Percentiles rank a stretch among this genome's conserved stretches.
Evolutionary conservation across 139 green algal genomes (phyloP).

Genomic region (Closterium sp.): DNA sequence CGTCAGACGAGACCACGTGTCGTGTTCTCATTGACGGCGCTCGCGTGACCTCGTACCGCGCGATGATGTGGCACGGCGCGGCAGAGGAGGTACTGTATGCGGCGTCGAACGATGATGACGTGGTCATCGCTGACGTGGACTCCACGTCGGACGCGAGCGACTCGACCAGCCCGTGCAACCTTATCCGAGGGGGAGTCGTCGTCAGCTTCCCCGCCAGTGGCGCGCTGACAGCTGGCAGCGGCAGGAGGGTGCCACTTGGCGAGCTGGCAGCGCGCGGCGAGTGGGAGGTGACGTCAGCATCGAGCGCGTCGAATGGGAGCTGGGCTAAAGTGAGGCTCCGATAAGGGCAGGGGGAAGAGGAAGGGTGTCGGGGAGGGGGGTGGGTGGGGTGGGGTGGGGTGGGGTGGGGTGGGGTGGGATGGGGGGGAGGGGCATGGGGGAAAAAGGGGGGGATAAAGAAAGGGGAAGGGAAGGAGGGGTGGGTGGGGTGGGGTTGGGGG

Average conservation of each 20-base stretch:
- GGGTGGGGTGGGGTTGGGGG: too few species aligned
- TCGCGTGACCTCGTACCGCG: slow-evolving; percentile 13
- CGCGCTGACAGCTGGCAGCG: not conserved
- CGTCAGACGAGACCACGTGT: not conserved
- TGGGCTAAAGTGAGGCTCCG: too few species aligned
- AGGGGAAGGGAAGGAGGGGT: too few species aligned
- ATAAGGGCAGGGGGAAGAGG: too few species aligned
- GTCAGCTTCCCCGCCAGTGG: not conserved
- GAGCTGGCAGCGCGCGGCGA: not conserved
- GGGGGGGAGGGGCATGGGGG: too few species aligned
- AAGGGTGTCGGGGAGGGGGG: not conserved
- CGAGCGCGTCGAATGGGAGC: not conserved
- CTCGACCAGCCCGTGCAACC: not conserved
- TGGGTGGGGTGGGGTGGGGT: not conserved
- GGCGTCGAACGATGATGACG: not conserved
- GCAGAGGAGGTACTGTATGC: slow-evolving; percentile 13
- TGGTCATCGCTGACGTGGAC: not conserved
- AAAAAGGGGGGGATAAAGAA: too few species aligned
- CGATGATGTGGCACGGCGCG: slow-evolving; percentile 20
- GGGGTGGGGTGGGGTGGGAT: too few species aligned
- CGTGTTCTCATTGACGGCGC: slow-evolving; percentile 8
- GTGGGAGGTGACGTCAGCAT: not conserved
- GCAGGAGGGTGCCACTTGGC: not conserved
- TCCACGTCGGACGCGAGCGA: not conserved
- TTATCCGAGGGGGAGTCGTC: not conserved